phyloP scores from a whole-genome alignment of 2,329 filamentous ascomycete species.

The Fusarium fujikuroi region DNA sequence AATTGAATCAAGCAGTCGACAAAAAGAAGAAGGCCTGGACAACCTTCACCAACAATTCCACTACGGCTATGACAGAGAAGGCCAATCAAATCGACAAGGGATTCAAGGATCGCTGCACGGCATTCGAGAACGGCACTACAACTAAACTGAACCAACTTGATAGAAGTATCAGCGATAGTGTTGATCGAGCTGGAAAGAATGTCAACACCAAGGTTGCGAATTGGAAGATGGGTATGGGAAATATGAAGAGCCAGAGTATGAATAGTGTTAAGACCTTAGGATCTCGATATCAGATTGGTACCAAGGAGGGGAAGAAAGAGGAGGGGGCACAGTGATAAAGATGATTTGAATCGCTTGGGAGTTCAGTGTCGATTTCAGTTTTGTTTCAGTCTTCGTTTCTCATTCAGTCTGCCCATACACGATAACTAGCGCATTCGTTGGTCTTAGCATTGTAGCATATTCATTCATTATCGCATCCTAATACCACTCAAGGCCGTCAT shows the following conservation, averaged over 20 bases:
- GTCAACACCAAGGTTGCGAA: neutral
- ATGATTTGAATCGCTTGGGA: fast-evolving
- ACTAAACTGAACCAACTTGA: constrained; percentile 11
- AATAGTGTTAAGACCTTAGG: constrained; percentile 10
- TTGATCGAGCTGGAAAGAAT: constrained; percentile 10
- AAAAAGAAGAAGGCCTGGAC: constrained; percentile 32
- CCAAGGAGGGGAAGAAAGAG: neutral
- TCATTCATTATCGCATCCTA: neutral
- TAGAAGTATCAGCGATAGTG: neutral
- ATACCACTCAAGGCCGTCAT: constrained; percentile 27
- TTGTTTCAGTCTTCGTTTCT: neutral
- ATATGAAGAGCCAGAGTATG: constrained; percentile 11
- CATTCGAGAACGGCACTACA: constrained; percentile 13
- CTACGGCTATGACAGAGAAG: constrained; percentile 11
- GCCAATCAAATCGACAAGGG: constrained; percentile 7
- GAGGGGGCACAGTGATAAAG: neutral
- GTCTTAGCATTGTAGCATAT: neutral
- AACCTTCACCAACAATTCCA: constrained; percentile 13
- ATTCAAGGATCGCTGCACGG: constrained; percentile 1
- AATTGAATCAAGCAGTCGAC: constrained; percentile 24
- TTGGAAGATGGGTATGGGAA: constrained; percentile 4
- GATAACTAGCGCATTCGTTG: neutral
- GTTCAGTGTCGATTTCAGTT: too few species aligned
- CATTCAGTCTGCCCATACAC: fast-evolving
- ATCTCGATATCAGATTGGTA: neutral